These are phyloP conservation scores for Syzygium aromaticum DNA, from an alignment of 345 rosid genomes.

Conservation along the genomic window DNA sequence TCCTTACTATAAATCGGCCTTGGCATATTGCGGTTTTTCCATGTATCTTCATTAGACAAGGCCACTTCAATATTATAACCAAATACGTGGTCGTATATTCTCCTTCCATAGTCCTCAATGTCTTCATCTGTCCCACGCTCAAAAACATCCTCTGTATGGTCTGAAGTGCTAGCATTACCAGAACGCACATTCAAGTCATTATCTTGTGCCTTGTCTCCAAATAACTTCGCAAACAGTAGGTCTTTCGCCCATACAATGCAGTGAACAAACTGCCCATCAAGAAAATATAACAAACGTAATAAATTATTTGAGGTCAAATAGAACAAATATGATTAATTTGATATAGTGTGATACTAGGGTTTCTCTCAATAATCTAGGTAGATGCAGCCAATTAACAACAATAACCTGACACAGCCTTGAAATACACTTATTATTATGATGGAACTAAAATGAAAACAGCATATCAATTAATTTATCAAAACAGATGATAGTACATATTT, in stretches of 20 bases:
- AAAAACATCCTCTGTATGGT: slow-evolving; percentile 61
- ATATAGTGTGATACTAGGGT: neutral
- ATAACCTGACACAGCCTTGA: neutral
- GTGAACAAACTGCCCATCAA: slow-evolving; percentile 75
- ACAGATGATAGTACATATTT: neutral
- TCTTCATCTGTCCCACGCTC: slow-evolving; percentile 66
- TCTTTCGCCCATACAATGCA: slow-evolving; percentile 99
- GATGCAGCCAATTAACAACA: neutral
- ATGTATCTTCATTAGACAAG: slow-evolving; percentile 88
- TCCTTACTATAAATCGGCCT: slow-evolving; percentile 73
- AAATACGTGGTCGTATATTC: slow-evolving; percentile 95
- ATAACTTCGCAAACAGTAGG: slow-evolving; percentile 88
- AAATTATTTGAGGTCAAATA: neutral
- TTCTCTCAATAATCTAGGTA: neutral
- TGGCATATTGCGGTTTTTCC: slow-evolving; percentile 81
- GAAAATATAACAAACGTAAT: neutral
- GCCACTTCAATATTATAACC: slow-evolving; percentile 92
- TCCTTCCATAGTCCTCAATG: slow-evolving; percentile 73
- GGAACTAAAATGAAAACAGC: neutral
- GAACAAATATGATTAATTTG: neutral
- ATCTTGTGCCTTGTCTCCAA: slow-evolving; percentile 92
- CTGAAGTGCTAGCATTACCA: slow-evolving; percentile 55
- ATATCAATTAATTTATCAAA: neutral
- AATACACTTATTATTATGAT: neutral
- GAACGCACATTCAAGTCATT: slow-evolving; percentile 95